phyloP scores from a whole-genome alignment of 2,329 filamentous ascomycete genomes.

The Pseudogymnoascus sp. region DNA sequence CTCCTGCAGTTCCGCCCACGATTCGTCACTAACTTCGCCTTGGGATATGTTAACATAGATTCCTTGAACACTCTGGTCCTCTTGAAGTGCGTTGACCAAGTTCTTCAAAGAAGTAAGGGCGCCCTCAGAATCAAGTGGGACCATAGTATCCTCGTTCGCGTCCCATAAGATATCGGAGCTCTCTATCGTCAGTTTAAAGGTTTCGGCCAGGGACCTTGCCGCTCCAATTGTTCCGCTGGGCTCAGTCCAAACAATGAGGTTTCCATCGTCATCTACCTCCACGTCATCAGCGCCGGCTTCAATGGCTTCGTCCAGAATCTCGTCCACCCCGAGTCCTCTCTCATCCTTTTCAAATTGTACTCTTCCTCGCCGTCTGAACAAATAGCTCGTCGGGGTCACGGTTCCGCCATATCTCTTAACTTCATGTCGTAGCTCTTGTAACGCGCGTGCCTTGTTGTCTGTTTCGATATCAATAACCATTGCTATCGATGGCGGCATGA shows the following conservation, averaged over 20 bases:
- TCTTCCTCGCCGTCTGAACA: conserved; percentile 75
- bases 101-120: conserved; percentile 49
- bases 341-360: conserved; percentile 59
- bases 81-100: conserved; percentile 53
- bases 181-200: conserved; percentile 58
- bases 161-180: conserved; percentile 79
- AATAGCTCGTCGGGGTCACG: conserved; percentile 66
- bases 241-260: conserved; percentile 63
- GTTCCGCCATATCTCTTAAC: conserved; percentile 66
- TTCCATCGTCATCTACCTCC: conserved; percentile 57
- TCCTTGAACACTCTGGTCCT: conserved; percentile 65
- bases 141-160: conserved; percentile 70
- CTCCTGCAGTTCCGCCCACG: conserved; percentile 46
- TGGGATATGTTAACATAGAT: conserved; percentile 64
- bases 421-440: conserved; percentile 63
- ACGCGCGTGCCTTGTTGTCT: conserved; percentile 65
- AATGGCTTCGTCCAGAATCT: conserved; percentile 71
- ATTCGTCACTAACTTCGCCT: conserved; percentile 43
- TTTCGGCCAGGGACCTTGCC: conserved; percentile 53
- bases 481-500: conserved; percentile 68
- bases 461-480: conserved; percentile 80
- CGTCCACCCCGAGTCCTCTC: conserved; percentile 45
- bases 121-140: conserved; percentile 50
- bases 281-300: conserved; percentile 77
- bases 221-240: conserved; percentile 56